Percentiles rank a stretch among this genome's conserved stretches.
phyloP scores from a whole-genome alignment of 2,329 filamentous ascomycete genomes.

The Botrytis cinerea region DNA sequence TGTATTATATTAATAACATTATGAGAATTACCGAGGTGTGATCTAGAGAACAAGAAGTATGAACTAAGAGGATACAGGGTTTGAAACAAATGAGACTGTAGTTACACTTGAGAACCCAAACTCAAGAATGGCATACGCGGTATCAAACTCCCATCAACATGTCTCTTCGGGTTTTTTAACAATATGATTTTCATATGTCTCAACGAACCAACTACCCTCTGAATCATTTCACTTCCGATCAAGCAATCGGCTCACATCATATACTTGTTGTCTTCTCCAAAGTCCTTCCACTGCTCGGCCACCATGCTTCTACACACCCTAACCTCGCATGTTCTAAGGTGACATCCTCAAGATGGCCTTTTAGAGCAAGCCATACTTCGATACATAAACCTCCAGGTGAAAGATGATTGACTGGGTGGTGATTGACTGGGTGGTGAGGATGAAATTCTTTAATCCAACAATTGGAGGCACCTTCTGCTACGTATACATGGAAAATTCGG shows the following conservation, averaged over 20 bases:
- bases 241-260: conserved; percentile 27
- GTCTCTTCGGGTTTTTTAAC: not conserved
- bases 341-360: conserved; percentile 32
- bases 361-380: conserved; percentile 5
- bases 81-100: not conserved
- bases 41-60: not conserved
- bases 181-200: not conserved
- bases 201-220: not conserved
- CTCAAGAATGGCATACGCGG: not conserved
- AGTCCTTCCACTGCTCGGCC: not conserved
- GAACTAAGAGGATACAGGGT: too few species aligned
- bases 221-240: not conserved
- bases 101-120: rapidly evolving
- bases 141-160: not conserved
- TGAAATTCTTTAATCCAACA: not conserved
- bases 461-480: not conserved
- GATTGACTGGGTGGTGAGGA: not conserved
- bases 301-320: not conserved
- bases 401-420: not conserved
- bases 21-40: not conserved
- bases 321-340: conserved; percentile 30
- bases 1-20: not conserved
- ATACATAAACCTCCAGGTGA: too few species aligned
- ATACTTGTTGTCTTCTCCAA: not conserved
- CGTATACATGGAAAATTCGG: conserved; percentile 32